Conservation (phyloP, 805 yeast species). For the Starmerella stellata region DNA sequence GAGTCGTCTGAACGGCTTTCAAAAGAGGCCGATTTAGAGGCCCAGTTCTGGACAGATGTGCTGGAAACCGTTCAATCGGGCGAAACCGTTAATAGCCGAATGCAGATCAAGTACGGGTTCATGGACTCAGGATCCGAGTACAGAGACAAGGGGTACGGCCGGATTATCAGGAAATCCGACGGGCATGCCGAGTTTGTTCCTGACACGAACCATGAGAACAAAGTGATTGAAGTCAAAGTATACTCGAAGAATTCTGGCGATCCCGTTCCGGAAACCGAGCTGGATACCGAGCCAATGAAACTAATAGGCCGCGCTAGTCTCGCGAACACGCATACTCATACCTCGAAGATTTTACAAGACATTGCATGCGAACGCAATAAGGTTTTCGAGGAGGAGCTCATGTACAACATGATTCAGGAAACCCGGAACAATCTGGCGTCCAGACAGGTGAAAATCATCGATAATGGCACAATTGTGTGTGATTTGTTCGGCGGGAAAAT, state of each 20-base stretch:
- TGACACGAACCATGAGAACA: constrained; percentile 24
- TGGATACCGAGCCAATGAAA: neutral
- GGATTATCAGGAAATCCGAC: constrained; percentile 15
- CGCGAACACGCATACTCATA: neutral
- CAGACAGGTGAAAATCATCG: constrained; percentile 48
- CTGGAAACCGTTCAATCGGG: constrained; percentile 25
- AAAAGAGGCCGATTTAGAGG: constrained; percentile 42
- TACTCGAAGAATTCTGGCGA: constrained; percentile 23
- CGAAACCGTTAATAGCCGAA: constrained; percentile 48
- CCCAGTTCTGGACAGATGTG: constrained; percentile 45
- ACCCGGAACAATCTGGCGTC: constrained; percentile 44
- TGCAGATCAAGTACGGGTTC: constrained; percentile 79
- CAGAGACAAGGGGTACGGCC: constrained; percentile 56
- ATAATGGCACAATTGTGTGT: constrained; percentile 39
- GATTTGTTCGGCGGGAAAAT: constrained; percentile 48
- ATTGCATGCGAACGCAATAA: constrained; percentile 52
- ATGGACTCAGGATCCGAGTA: constrained; percentile 77
- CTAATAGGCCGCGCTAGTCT: neutral
- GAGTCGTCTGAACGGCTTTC: constrained; percentile 35
- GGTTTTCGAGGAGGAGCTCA: constrained; percentile 77
- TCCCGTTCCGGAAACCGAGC: neutral
- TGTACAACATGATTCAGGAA: constrained; percentile 59
- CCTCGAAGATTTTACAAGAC: neutral
- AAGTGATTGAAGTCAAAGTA: constrained; percentile 38
- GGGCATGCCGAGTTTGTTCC: constrained; percentile 30